Conservation (phyloP, 2,329 filamentous ascomycete genomes). For the Tolypocladium inflatum region DNA sequence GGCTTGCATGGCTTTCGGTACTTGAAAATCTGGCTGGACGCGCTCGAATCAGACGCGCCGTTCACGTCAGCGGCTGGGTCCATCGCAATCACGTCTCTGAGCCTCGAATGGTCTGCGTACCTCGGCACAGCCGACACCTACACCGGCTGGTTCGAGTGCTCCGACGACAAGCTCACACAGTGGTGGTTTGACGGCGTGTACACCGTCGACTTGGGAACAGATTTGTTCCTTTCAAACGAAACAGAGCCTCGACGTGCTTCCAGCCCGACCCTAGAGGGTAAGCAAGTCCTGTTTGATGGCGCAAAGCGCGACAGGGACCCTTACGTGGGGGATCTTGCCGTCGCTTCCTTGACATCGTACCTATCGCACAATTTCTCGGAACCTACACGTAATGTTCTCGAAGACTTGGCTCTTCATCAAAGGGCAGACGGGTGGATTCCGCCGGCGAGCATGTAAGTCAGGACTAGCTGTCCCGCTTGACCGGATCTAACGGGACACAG, state of each 20-base stretch:
- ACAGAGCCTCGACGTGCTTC: slow-evolving; percentile 36
- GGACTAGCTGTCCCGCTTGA: background rate
- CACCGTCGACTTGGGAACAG: slow-evolving; percentile 39
- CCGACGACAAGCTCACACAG: slow-evolving; percentile 35
- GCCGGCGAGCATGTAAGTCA: slow-evolving; percentile 38
- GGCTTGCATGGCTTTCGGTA: slow-evolving; percentile 45
- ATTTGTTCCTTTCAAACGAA: slow-evolving; percentile 34
- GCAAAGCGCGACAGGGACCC: slow-evolving; percentile 43
- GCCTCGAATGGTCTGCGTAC: slow-evolving; percentile 32
- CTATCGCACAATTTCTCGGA: slow-evolving; percentile 32
- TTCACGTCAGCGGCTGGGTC: slow-evolving; percentile 31
- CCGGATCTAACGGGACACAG: slow-evolving; percentile 10
- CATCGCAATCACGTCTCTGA: slow-evolving; percentile 32
- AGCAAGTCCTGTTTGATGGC: slow-evolving; percentile 38
- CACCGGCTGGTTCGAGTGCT: slow-evolving; percentile 42
- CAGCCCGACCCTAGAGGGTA: slow-evolving; percentile 32
- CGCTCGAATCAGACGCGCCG: slow-evolving; percentile 31
- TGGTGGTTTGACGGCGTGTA: slow-evolving; percentile 46
- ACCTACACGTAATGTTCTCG: slow-evolving; percentile 35
- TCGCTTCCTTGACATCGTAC: slow-evolving; percentile 37
- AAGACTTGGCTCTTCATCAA: slow-evolving; percentile 39
- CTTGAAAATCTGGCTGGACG: slow-evolving; percentile 36
- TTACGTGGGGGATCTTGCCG: slow-evolving; percentile 42
- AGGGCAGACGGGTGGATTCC: slow-evolving; percentile 43
- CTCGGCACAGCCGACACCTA: slow-evolving; percentile 38